Evolutionary conservation across 1,284 basidiomycete genomes (phyloP), one percentile per base, ranked within the genome.

Genomic region (Puccinia coronata): DNA sequence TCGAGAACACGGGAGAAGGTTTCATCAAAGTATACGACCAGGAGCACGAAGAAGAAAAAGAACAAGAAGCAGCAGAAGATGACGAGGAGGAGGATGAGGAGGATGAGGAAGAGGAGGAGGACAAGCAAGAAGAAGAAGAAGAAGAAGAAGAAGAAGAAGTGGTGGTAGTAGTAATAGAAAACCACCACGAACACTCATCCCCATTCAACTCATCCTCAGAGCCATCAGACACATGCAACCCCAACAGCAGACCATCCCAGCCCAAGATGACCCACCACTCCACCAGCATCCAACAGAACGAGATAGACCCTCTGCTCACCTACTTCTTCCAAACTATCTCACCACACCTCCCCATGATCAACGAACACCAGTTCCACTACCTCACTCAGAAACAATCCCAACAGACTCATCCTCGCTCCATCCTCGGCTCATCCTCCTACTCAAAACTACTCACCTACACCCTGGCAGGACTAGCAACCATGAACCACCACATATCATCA

Each of bases 11-110:
- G 20, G 94, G 94, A 14, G 92, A 96, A 83, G 96, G 95, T 0
- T 88, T 96, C 83, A 95, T 99, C 84, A 90, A 92, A 77, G 91
- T 98, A 55, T 90, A 91, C 84, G 92, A 92, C 84, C 87, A 87
- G n/a, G n/a, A n/a, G 57, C 23, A 49, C 6, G 72, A 55, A 23
- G 11, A 23, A 82, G 81, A 31, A 76, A 61, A 55, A 34, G 72
- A 74, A 23, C n/a, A 71, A 1, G 4, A 51, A 2, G 2, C 73
- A 2, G 36, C 8, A 47, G 25, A 11, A 61, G 12, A 41, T 28
- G 2, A 28, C 49, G 71, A 53, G 16, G 71, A 49, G 53, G 25
- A 16, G 6, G 43, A 47, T 8, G 43, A n/a, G n/a, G n/a, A n/a
- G n/a, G 43, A 3, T 8, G 25, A 14, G 8, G 34, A 6, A 4